Evolutionary conservation across 1,139 yeast genomes (phyloP), one percentile per base, ranked within the genome.

Genomic region (Blastobotrys buckinghamii): DNA sequence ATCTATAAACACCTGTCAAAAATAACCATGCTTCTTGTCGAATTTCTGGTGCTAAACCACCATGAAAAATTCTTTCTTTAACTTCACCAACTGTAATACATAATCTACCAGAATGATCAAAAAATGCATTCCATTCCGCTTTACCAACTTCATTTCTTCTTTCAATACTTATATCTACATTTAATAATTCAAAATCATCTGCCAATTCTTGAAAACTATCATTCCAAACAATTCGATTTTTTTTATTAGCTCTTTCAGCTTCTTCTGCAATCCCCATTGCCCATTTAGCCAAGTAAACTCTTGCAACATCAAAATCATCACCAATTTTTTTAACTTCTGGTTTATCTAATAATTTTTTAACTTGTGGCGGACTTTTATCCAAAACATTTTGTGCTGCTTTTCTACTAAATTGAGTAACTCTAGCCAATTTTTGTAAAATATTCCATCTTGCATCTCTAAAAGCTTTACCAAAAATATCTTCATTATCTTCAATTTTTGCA

Each of bases 271-370:
- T 95, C 37, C 89, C 89, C 59, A 88, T 78, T 0, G 98, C 97
- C 98, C 98, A 92, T 69, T 89, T 89, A 5, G 98, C 97, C 53
- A 92, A 72, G 64, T 89, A 92, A 3, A 89, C 85, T 47, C 90
- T 76, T 0, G 97, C 97, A 44, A 92, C 82, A 60, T 90, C 97
- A 63, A 89, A 92, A 55, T 92, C 98, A 55, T 88, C 89, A 50
- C 94, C 88, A 26, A 90, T 79, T 49, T 75, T 77, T 57, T 75
- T 77, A 5, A 90, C 95, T 58, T 89, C 95, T 0, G 96, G 94
- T 55, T 83, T 82, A 51, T 74, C 76, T 48, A 92, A 71, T 53
- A 86, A 66, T 50, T 78, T 78, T 55, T 79, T 78, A 15, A 89
- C 75, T 19, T 73, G 58, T 1, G 81, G 78, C 6, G 77, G 72